Percentiles rank a stretch among this genome's conserved stretches.
phyloP scores from a whole-genome alignment of 2,329 filamentous ascomycete species.

The Penicillium sp. region DNA sequence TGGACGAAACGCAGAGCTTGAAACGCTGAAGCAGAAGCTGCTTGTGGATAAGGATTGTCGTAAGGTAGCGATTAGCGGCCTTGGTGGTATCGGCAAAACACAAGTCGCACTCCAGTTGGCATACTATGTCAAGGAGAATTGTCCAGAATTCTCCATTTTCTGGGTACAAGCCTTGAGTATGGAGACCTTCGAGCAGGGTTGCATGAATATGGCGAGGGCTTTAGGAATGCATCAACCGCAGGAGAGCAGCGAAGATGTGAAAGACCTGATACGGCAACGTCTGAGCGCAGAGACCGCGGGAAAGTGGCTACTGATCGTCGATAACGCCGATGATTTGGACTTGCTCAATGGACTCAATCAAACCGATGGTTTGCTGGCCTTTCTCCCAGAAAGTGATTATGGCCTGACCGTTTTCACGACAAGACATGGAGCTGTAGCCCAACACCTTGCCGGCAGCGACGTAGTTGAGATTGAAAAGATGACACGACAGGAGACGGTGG shows the following conservation, averaged over 20 bases:
- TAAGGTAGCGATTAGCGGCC: background rate
- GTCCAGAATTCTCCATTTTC: background rate
- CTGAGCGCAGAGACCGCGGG: conserved; percentile 10
- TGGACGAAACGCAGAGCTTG: background rate
- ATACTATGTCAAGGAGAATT: background rate
- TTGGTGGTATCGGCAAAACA: background rate
- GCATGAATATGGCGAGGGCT: background rate
- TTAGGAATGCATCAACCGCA: background rate
- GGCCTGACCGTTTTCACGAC: conserved; percentile 29
- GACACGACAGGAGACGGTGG: conserved; percentile 9
- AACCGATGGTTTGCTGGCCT: conserved; percentile 1
- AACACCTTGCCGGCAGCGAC: conserved; percentile 7
- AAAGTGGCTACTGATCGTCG: conserved; percentile 25
- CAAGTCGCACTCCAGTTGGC: background rate
- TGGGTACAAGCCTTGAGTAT: background rate
- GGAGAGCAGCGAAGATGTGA: background rate
- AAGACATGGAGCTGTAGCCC: conserved; percentile 10
- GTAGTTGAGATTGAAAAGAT: conserved; percentile 23
- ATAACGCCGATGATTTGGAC: conserved; percentile 27
- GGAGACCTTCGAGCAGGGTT: background rate
- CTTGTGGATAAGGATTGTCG: background rate
- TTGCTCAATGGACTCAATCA: conserved; percentile 8
- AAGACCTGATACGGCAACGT: conserved; percentile 2
- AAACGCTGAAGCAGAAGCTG: background rate
- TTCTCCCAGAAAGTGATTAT: conserved; percentile 17